Evolutionary conservation across 352 stramenopile species (phyloP).

Genomic region (Hyphochytrium catenoides): DNA sequence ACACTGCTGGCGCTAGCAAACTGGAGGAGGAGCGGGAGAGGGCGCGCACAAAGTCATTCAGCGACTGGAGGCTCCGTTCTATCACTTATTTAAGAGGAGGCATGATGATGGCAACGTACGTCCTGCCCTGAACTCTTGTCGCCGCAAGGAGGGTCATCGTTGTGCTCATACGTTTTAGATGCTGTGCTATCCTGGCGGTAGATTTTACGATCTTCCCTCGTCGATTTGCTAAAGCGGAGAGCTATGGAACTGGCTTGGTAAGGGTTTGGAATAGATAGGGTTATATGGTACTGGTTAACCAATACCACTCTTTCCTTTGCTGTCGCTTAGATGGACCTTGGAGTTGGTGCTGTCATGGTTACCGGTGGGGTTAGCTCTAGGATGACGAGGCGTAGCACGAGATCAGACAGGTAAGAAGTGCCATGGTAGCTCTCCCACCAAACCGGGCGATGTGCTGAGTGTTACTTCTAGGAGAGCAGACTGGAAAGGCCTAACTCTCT

Average conservation of each 20-base stretch:
- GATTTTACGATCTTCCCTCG: constrained; percentile 92
- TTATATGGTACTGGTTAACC: no score
- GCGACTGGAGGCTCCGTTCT: constrained; percentile 39
- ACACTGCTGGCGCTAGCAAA: constrained; percentile 31
- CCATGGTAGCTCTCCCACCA: no score
- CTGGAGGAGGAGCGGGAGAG: constrained; percentile 38
- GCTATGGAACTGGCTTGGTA: constrained; percentile 77
- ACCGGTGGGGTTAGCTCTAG: constrained; percentile 48
- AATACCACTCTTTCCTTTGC: no score
- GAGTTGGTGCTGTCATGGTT: constrained; percentile 79
- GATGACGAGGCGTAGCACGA: constrained; percentile 17
- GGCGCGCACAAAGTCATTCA: constrained; percentile 46
- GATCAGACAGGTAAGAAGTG: constrained; percentile 11
- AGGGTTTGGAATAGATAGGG: no score
- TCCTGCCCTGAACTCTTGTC: neutral
- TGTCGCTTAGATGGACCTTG: constrained; percentile 94
- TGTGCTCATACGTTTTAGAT: constrained; percentile 14
- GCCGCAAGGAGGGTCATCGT: neutral
- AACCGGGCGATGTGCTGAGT: no score
- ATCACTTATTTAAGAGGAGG: constrained; percentile 47
- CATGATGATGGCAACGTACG: constrained; percentile 52
- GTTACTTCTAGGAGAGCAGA: no score
- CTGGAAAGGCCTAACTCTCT: no score
- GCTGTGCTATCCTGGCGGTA: constrained; percentile 85
- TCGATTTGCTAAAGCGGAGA: constrained; percentile 84